These are phyloP conservation scores for Austroboletus eburneus DNA, from an alignment of 768 basidiomycete genomes.

Conservation along the genomic window DNA sequence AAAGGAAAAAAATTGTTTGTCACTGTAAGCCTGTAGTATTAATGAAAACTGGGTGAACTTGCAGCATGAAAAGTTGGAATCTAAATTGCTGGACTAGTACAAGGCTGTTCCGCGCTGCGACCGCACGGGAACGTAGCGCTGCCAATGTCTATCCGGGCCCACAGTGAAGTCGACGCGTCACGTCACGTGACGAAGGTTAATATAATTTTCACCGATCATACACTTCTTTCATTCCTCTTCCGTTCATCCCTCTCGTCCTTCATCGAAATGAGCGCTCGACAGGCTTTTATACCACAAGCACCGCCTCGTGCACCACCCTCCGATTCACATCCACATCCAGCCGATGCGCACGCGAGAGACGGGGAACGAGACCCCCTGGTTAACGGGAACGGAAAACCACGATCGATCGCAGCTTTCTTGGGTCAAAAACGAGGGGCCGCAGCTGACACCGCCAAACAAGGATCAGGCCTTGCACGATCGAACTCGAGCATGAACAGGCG, in stretches of 20 bases:
- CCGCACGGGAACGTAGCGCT: no score
- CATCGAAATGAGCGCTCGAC: constrained; percentile 24
- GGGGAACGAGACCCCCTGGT: constrained; percentile 1
- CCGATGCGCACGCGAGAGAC: constrained; percentile 5
- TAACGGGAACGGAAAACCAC: constrained; percentile 12
- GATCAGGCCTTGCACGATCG: constrained; percentile 3
- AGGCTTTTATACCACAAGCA: constrained; percentile 22
- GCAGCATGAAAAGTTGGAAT: no score
- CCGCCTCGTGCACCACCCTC: constrained; percentile 9
- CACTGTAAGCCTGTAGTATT: no score
- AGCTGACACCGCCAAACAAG: constrained; percentile 1
- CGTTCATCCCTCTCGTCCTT: not conserved
- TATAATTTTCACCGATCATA: no score
- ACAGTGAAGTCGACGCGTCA: no score
- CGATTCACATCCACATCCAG: constrained; percentile 1
- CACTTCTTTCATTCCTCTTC: no score
- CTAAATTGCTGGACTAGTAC: no score
- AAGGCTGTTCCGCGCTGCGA: no score
- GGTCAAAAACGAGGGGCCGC: constrained; percentile 15
- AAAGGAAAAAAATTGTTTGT: not conserved
- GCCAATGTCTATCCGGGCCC: no score
- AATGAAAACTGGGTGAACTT: no score
- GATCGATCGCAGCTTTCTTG: constrained; percentile 21
- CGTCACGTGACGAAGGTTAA: no score
- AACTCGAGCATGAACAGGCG: constrained; percentile 7